Conservation (phyloP, 352 stramenopile genomes). For the Pythium myriotylum region DNA sequence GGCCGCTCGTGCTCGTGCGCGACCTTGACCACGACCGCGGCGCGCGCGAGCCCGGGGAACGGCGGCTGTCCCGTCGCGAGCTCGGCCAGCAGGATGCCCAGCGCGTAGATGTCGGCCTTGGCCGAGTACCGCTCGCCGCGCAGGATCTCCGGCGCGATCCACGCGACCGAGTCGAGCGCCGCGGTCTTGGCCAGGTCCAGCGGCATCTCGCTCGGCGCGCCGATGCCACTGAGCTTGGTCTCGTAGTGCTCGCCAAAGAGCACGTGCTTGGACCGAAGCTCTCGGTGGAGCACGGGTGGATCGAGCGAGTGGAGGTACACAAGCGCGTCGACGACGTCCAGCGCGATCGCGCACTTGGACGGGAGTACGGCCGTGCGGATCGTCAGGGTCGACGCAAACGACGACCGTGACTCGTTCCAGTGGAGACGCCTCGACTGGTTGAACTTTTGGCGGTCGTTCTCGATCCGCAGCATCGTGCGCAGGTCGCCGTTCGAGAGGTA, state of each 20-base stretch:
- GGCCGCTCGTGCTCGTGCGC: slow-evolving; percentile 58
- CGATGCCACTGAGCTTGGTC: slow-evolving; percentile 87
- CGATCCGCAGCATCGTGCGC: slow-evolving; percentile 51
- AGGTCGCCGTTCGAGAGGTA: slow-evolving; percentile 77
- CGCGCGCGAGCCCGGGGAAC: slow-evolving; percentile 50
- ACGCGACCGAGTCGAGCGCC: slow-evolving; percentile 74
- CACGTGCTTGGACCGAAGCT: slow-evolving; percentile 87
- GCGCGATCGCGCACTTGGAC: slow-evolving; percentile 60
- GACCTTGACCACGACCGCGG: slow-evolving; percentile 62
- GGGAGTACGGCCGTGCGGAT: slow-evolving; percentile 7
- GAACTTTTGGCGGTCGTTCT: slow-evolving; percentile 53
- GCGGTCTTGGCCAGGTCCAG: slow-evolving; percentile 74
- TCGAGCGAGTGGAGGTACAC: slow-evolving; percentile 79
- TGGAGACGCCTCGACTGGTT: slow-evolving; percentile 46
- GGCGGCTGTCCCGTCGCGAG: slow-evolving; percentile 63
- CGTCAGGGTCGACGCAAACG: slow-evolving; percentile 20
- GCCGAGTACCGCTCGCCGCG: slow-evolving; percentile 79
- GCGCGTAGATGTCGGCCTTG: slow-evolving; percentile 87
- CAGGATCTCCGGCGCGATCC: slow-evolving; percentile 89
- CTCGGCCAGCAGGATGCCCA: slow-evolving; percentile 80
- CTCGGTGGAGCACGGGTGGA: slow-evolving; percentile 76
- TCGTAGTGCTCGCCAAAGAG: slow-evolving; percentile 65
- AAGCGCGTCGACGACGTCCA: slow-evolving; percentile 78
- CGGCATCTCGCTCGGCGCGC: slow-evolving; percentile 63
- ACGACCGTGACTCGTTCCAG: slow-evolving; percentile 19